A percentile compares a stretch with the other conserved stretches of the same genome.
Evolutionary conservation across 805 yeast genomes (phyloP).

Genomic region (Wickerhamiella shivajii): DNA sequence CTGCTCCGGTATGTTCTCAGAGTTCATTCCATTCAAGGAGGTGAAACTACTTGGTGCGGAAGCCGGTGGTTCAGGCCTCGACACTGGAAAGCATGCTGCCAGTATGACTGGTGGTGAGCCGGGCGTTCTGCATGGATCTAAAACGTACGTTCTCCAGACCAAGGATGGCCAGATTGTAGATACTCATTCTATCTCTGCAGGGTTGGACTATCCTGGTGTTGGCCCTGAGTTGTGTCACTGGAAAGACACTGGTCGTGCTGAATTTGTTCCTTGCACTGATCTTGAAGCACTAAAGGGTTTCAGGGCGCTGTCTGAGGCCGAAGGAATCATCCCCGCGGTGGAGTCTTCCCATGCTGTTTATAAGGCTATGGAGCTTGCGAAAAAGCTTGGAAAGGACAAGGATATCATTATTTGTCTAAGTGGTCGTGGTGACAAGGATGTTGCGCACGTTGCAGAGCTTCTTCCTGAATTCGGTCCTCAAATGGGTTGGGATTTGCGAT

Average conservation of each 20-base stretch:
- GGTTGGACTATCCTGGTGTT: constrained; percentile 97
- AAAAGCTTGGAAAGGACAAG: constrained; percentile 63
- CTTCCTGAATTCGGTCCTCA: constrained; percentile 79
- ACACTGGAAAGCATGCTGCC: constrained; percentile 82
- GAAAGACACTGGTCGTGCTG: constrained; percentile 88
- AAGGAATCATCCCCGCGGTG: constrained; percentile 97
- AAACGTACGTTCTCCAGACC: constrained; percentile 83
- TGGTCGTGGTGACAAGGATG: constrained; percentile 99
- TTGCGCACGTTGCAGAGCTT: constrained; percentile 90
- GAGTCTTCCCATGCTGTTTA: constrained; percentile 94
- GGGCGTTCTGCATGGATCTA: constrained; percentile 98
- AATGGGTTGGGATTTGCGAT: constrained; percentile 94
- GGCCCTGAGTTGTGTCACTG: constrained; percentile 96
- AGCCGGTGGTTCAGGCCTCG: constrained; percentile 97
- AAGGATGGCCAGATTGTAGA: constrained; percentile 92
- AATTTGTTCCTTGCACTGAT: constrained; percentile 83
- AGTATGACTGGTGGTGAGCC: constrained; percentile 89
- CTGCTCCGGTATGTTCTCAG: constrained; percentile 89
- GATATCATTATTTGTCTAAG: constrained; percentile 79
- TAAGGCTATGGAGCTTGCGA: constrained; percentile 82
- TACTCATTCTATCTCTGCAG: constrained; percentile 97
- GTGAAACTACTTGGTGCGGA: constrained; percentile 88
- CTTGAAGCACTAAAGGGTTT: constrained; percentile 91
- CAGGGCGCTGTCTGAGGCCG: constrained; percentile 74
- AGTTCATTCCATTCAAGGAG: constrained; percentile 66